Percentiles rank a stretch among this genome's conserved stretches.
These are phyloP conservation scores for Gautieria morchelliformis DNA, from an alignment of 768 basidiomycete species.

Conservation along the genomic window DNA sequence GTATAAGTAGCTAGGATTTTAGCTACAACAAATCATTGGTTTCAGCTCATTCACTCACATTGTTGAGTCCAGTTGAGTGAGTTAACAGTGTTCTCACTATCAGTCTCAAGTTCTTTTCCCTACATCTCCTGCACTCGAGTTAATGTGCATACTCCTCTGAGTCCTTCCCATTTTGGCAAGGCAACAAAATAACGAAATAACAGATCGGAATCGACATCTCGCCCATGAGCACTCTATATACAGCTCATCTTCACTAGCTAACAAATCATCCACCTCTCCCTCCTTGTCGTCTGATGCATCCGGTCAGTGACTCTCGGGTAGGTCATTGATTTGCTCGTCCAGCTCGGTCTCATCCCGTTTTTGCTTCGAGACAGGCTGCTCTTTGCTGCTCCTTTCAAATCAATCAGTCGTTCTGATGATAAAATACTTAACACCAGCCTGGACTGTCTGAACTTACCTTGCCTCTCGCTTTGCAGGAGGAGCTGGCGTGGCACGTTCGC, in stretches of 20 bases:
- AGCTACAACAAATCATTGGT: no score
- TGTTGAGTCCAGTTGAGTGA: no score
- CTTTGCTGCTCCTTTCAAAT: constrained; percentile 7
- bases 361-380: constrained; percentile 2
- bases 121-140: no score
- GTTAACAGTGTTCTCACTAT: no score
- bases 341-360: constrained; percentile 10
- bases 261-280: constrained; percentile 1
- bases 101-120: no score
- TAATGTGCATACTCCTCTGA: no score
- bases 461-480: constrained; percentile 6
- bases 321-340: constrained; percentile 11
- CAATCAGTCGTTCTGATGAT: constrained; percentile 12
- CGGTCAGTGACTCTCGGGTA: not conserved
- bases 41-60: no score
- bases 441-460: not conserved
- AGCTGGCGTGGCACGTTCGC: not conserved
- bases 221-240: no score
- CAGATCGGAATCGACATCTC: no score
- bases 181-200: no score
- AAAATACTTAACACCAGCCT: not conserved
- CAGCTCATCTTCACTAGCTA: constrained; percentile 3
- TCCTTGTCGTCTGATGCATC: not conserved
- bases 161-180: no score
- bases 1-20: no score